A percentile compares a stretch with the other conserved stretches of the same genome.
Conservation (phyloP, 2,329 filamentous ascomycete species). For the Bipolaris bicolor region DNA sequence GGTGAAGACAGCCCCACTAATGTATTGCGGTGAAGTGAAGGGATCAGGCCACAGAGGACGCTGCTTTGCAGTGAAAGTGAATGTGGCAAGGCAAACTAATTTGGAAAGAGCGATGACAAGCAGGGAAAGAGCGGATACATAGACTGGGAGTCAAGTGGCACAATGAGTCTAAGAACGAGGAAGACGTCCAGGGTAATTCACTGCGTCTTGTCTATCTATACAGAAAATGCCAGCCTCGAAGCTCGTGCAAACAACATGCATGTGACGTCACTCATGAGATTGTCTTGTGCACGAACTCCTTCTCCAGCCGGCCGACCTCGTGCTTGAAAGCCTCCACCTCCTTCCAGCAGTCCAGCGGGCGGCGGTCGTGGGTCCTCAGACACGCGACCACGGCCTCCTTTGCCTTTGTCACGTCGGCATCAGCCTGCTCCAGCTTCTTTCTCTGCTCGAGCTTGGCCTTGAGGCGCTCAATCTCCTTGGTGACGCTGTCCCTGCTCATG, state of each 20-base stretch:
- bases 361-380: slow-evolving; percentile 80
- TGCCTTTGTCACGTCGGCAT: slow-evolving; percentile 74
- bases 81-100: neutral
- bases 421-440: slow-evolving; percentile 67
- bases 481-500: slow-evolving; percentile 60
- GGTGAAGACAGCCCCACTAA: neutral
- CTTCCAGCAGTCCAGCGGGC: slow-evolving; percentile 91
- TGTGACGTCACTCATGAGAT: slow-evolving; percentile 51
- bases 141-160: neutral
- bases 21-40: neutral
- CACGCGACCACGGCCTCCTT: slow-evolving; percentile 79
- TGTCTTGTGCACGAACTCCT: slow-evolving; percentile 84
- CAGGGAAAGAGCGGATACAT: neutral
- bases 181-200: slow-evolving; percentile 13
- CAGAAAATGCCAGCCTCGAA: slow-evolving; percentile 17
- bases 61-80: neutral
- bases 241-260: neutral
- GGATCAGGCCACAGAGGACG: neutral
- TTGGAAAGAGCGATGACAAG: neutral
- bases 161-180: neutral
- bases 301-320: slow-evolving; percentile 86
- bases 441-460: slow-evolving; percentile 57
- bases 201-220: slow-evolving; percentile 31
- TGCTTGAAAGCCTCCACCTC: slow-evolving; percentile 91
- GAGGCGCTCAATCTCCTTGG: slow-evolving; percentile 63